Percentiles rank a stretch among this genome's conserved stretches.
phyloP scores from a whole-genome alignment of 306 rosid species.

The Glycine tomentella region DNA sequence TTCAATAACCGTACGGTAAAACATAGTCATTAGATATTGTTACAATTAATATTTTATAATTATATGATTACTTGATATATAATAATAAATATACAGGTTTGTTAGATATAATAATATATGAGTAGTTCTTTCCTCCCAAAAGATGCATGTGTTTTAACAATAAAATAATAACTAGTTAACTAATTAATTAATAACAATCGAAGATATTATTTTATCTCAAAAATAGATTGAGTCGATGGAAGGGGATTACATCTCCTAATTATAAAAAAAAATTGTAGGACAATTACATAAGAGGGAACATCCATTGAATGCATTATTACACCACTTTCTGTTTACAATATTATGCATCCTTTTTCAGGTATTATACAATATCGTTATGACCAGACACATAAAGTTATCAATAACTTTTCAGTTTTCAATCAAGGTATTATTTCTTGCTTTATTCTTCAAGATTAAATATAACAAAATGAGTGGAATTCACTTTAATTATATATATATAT shows the following conservation, averaged over 20 bases:
- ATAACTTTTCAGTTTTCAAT: constrained; percentile 20
- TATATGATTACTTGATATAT: neutral
- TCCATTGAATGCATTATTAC: constrained; percentile 5
- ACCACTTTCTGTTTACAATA: constrained; percentile 19
- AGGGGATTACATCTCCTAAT: no score
- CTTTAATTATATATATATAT: neutral
- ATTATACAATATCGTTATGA: constrained; percentile 21
- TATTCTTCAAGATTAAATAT: neutral
- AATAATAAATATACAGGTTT: neutral
- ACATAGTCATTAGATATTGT: neutral
- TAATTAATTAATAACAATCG: no score
- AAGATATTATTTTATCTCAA: no score
- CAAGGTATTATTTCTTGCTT: constrained; percentile 20
- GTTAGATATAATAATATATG: neutral
- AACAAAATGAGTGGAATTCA: constrained; percentile 10
- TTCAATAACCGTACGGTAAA: neutral
- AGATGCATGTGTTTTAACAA: constrained; percentile 1
- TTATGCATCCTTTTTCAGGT: constrained; percentile 23
- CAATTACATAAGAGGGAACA: constrained; percentile 25
- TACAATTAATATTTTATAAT: neutral
- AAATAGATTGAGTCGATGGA: no score
- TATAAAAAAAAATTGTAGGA: no score
- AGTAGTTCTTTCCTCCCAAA: neutral
- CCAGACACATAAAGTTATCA: constrained; percentile 28
- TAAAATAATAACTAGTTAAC: neutral